Evolutionary conservation across 2,329 filamentous ascomycete genomes (phyloP), one percentile per base, ranked within the genome.

Genomic region (Didymella exigua): DNA sequence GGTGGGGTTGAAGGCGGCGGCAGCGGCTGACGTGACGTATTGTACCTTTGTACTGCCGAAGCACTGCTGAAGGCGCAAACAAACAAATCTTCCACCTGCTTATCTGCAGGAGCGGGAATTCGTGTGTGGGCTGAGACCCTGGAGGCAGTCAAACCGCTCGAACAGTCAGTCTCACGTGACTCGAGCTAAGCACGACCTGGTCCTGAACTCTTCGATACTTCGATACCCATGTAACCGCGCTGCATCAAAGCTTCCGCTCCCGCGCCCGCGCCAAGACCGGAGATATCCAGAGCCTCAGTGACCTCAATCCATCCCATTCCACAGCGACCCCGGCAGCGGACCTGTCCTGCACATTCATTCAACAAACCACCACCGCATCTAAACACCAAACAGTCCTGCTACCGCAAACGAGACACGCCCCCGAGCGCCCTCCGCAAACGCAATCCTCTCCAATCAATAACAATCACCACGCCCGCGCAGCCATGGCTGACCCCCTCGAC

Each of bases 401-500:
- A n/a, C n/a, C n/a, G n/a, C n/a, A n/a, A n/a, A n/a, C n/a, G n/a
- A n/a, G n/a, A n/a, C n/a, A n/a, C n/a, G n/a, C n/a, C n/a, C n/a
- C n/a, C n/a, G n/a, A n/a, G n/a, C n/a, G n/a, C n/a, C n/a, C n/a
- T n/a, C n/a, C n/a, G n/a, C n/a, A n/a, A n/a, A n/a, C n/a, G n/a
- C n/a, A n/a, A n/a, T n/a, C n/a, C n/a, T 29, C 2, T 19, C 30
- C 30, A 3, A n/a, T 14, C n/a, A 13, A 1, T 18, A 41, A 47
- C 31, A 40, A n/a, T n/a, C n/a, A n/a, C 16, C 33, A 42, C 47
- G 30, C n/a, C 40, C 29, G 10, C 41, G 24, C 24, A 26, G 9
- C 33, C 33, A 67, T 68, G 62, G 48, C 65, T 14, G 79, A 84
- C 66, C 81, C 83, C 63, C 83, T 92, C 70, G 52, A 55, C 47